Base-by-base conservation (phyloP, 768 basidiomycete species). In the Saitozyma sp. region DNA sequence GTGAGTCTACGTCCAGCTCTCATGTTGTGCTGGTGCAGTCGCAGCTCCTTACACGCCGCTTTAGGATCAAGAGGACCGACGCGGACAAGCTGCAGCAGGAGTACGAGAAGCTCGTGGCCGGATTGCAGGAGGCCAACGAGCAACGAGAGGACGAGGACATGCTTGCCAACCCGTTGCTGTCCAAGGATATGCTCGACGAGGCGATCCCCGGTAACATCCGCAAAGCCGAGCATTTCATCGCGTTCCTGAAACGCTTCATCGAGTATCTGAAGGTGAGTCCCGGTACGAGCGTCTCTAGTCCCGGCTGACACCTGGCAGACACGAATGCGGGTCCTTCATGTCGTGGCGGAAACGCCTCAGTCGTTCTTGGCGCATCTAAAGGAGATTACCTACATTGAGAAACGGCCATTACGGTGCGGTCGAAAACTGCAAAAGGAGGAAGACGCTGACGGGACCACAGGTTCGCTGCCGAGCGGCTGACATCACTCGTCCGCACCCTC, bases 191-290 rank as follows among this genome's bases (percentile, higher is more conserved):
- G 52, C 83, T 99, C 52, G 89, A 88, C 56, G 96, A 99, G 81
- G 95, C 96, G 7, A 85, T 99, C 54, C 96, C 96, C 40, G 96
- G 96, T 10, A 99, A 99, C 73, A 99, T 99, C 63, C 85, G 96
- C 51, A 96, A 98, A 79, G 96, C 96, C 0, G 96, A 99, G 75
- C 96, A 99, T 81, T 99, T 99, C 71, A 92, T 97, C 14, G 95
- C 96, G 0, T 99, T 99, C 81, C 81, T 99, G 64, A 97, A 95
- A 80, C 87, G 96, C 57, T 96, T 99, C 74, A 92, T 99, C 29
- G 96, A 99, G 81, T 99, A 99, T 79, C 85, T 99, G 56, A 99
- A 98, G 85, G 95, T 92, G n/a, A 50, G 77, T 29, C 62, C 50
- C 6, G 53, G 8, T 1, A n/a, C 29, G 14, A 6, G 8, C 9